These are phyloP conservation scores for Neoarthrinium moseri DNA, from an alignment of 2,329 filamentous ascomycete species.

Conservation along the genomic window DNA sequence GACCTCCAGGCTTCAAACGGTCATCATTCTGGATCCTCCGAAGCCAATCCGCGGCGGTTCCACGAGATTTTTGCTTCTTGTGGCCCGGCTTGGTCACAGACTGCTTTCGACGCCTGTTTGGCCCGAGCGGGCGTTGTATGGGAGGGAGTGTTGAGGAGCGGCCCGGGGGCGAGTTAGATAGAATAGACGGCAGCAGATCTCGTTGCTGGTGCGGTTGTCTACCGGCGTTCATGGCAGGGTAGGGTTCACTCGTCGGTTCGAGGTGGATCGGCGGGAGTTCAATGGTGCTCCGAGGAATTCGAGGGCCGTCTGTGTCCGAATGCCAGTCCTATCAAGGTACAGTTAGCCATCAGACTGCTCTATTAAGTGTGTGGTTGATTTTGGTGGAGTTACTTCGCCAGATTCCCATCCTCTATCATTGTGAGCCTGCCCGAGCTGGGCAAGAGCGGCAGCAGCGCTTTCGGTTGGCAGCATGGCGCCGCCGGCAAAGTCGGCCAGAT, in stretches of 20 bases:
- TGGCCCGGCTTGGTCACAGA: slow-evolving; percentile 83
- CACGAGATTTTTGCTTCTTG: slow-evolving; percentile 72
- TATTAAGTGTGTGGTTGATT: too few species aligned
- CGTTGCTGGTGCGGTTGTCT: slow-evolving; percentile 51
- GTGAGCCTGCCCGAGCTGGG: slow-evolving; percentile 77
- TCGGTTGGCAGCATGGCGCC: slow-evolving; percentile 65
- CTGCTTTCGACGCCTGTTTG: slow-evolving; percentile 75
- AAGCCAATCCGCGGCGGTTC: slow-evolving; percentile 67
- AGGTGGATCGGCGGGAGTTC: slow-evolving; percentile 71
- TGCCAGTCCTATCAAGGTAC: slow-evolving; percentile 60
- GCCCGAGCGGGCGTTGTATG: slow-evolving; percentile 70
- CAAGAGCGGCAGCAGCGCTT: slow-evolving; percentile 81
- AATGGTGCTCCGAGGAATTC: slow-evolving; percentile 65
- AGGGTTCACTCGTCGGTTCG: slow-evolving; percentile 72
- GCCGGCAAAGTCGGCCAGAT: slow-evolving; percentile 66
- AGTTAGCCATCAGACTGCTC: not conserved
- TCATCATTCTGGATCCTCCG: slow-evolving; percentile 59
- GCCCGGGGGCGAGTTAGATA: slow-evolving; percentile 75
- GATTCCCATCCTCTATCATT: slow-evolving; percentile 76
- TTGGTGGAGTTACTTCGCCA: slow-evolving; percentile 70
- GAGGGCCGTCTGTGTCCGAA: slow-evolving; percentile 67
- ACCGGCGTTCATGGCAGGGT: slow-evolving; percentile 58
- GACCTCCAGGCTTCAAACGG: slow-evolving; percentile 63
- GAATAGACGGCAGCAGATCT: slow-evolving; percentile 79
- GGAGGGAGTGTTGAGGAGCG: slow-evolving; percentile 87